Evolutionary conservation across 176 grass and related monocot genomes (phyloP).

Genomic region (Tillandsia leiboldiana): DNA sequence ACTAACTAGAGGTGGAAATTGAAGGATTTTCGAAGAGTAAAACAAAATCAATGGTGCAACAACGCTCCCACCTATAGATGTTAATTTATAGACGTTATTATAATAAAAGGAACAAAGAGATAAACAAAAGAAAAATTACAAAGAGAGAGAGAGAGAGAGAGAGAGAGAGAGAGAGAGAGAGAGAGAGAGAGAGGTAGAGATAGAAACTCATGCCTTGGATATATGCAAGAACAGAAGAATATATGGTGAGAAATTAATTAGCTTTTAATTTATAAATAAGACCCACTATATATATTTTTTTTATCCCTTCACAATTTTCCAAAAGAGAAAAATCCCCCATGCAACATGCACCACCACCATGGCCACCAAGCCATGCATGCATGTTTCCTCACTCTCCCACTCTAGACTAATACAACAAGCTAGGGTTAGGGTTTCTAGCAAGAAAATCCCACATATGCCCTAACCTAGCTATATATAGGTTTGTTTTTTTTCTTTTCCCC

Average conservation of each 20-base stretch:
- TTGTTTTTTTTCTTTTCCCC: not conserved
- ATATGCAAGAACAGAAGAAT: not conserved
- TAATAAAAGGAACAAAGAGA: not conserved
- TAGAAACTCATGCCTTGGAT: not conserved
- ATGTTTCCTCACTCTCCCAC: constrained; percentile 9
- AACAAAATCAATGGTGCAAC: not conserved
- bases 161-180: not conserved
- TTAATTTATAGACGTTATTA: not conserved
- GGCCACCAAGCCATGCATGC: constrained; percentile 16
- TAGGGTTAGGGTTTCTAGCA: constrained; percentile 51
- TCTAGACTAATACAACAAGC: constrained; percentile 14
- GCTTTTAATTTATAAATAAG: not conserved
- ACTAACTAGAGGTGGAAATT: too few species aligned
- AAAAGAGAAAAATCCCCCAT: constrained; percentile 16
- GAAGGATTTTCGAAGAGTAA: constrained; percentile 2
- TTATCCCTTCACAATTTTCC: constrained; percentile 22
- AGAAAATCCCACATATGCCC: not conserved
- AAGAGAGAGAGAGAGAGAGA: not conserved
- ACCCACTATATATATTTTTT: not conserved
- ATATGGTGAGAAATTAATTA: not conserved
- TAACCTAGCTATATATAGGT: not conserved
- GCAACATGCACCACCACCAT: constrained; percentile 26
- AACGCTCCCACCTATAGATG: not conserved
- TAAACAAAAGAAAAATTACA: not conserved
- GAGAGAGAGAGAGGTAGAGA: not conserved